These are phyloP conservation scores for Alisma plantagoaquatica DNA, from an alignment of 106 monocot species.

Conservation along the genomic window DNA sequence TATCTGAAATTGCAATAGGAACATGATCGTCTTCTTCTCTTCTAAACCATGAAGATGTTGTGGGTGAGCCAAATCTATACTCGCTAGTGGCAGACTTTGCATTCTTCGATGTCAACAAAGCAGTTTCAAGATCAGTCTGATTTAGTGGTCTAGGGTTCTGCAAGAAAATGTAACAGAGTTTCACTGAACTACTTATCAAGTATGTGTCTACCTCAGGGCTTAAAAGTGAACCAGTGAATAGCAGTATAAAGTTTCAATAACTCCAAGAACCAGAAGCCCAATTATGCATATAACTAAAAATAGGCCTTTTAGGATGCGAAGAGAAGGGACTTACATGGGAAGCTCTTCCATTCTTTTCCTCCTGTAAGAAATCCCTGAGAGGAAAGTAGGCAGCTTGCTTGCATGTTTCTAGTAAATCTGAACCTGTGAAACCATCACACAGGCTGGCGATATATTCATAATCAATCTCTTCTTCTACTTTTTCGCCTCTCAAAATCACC, in stretches of 20 bases:
- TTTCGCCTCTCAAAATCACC: constrained; percentile 83
- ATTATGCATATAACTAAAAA: too few relatives aligned
- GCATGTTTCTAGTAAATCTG: constrained; percentile 81
- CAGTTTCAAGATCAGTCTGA: constrained; percentile 40
- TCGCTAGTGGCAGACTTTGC: constrained; percentile 15
- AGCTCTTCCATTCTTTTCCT: constrained; percentile 55
- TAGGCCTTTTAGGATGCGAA: too few relatives aligned
- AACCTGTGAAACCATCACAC: constrained; percentile 87
- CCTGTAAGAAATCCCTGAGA: constrained; percentile 70
- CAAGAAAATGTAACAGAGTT: background rate
- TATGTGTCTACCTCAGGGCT: too few relatives aligned
- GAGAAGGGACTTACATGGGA: constrained; percentile 49
- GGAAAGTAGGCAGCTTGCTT: constrained; percentile 96
- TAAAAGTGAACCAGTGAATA: too few relatives aligned
- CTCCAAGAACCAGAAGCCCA: too few relatives aligned
- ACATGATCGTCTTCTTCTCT: constrained; percentile 38
- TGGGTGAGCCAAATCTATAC: constrained; percentile 5
- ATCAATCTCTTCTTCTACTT: constrained; percentile 52
- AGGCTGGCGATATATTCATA: constrained; percentile 65
- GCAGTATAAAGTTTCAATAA: too few relatives aligned
- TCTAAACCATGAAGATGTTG: constrained; percentile 16
- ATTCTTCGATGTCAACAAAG: constrained; percentile 31
- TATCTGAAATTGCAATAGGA: constrained; percentile 34
- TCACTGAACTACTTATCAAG: too few relatives aligned
- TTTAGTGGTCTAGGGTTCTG: constrained; percentile 42